Base-by-base conservation (phyloP, 305 asterid genomes). In the Petunia hybrid region DNA sequence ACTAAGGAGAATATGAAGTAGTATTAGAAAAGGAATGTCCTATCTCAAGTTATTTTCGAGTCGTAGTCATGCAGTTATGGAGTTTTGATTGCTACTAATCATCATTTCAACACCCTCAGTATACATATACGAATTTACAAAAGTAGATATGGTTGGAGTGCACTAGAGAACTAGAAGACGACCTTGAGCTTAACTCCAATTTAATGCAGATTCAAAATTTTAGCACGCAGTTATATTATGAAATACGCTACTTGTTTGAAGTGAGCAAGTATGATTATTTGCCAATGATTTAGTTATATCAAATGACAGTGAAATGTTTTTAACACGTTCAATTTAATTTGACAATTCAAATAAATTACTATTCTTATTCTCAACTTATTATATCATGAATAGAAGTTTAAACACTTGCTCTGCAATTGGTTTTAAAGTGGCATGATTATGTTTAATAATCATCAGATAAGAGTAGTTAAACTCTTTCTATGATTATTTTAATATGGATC, bases 21-120 rank as follows among this genome's bases (percentile, higher is more conserved):
- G 64, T 74, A 40, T 53, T 53, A 74, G 63, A 73, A 74, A 78
- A 78, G 39, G 86, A 85, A 88, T 88, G 89, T 85, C 82, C 40
- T 77, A 64, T 5, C n/a, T 77, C 63, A 45, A 82, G 80, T 86
- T 53, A 6, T 73, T 83, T 61, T 79, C 84, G 80, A 69, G 56
- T 80, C 66, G 39, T 51, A 64, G 42, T 85, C 73, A 62, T 53
- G 53, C 64, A 73, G 78, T 53, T 73, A 36, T 13, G 78, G 8
- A 43, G 46, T 78, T 62, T 4, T 35, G 60, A 35, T 35, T 14
- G 74, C 46, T 42, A 61, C 81, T 13, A 43, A 14, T 36, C 73
- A 43, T 77, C 81, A 42, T 59, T 46, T 77, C 77, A 38, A 45
- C 77, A 53, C 63, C 45, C 62, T 45, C 46, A 9, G 77, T 45